Conservation (phyloP, 2,329 filamentous ascomycete genomes). For the Paecilomyces sp. region DNA sequence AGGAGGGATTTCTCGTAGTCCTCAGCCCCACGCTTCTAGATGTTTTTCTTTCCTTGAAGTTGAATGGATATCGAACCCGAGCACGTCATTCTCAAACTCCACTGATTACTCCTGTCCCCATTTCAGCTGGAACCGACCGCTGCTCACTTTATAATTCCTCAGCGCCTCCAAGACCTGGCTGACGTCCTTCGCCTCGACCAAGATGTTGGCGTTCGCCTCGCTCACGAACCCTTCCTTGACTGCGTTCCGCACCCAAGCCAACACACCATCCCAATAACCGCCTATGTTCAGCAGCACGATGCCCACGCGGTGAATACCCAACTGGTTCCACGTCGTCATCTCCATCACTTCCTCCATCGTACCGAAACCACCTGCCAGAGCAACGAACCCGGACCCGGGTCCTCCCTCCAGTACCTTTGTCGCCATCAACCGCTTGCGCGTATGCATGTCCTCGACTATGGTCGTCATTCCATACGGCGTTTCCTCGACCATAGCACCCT, state of each 20-base stretch:
- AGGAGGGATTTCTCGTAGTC: not conserved
- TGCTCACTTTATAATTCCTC: constrained; percentile 66
- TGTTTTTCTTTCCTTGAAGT: constrained; percentile 2
- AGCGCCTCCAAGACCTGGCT: constrained; percentile 66
- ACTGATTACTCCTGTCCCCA: constrained; percentile 61
- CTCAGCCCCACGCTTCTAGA: not conserved
- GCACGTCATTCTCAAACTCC: not conserved
- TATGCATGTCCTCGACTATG: constrained; percentile 92
- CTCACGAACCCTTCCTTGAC: constrained; percentile 72
- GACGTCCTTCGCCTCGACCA: constrained; percentile 66
- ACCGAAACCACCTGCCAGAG: constrained; percentile 81
- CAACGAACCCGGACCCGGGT: constrained; percentile 80
- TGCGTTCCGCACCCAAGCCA: constrained; percentile 72
- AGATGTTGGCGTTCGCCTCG: constrained; percentile 62
- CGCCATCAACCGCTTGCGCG: constrained; percentile 90
- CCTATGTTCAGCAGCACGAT: constrained; percentile 81
- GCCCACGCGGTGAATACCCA: constrained; percentile 78
- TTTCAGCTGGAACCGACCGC: constrained; percentile 69
- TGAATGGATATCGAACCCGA: not conserved
- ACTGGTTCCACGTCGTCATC: constrained; percentile 88
- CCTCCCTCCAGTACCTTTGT: constrained; percentile 75
- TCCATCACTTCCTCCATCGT: constrained; percentile 97
- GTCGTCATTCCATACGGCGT: constrained; percentile 71
- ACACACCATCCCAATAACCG: constrained; percentile 83
- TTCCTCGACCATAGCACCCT: constrained; percentile 24